Evolutionary conservation across 805 yeast species (phyloP).

Genomic region (Monosporozyma servazzii): DNA sequence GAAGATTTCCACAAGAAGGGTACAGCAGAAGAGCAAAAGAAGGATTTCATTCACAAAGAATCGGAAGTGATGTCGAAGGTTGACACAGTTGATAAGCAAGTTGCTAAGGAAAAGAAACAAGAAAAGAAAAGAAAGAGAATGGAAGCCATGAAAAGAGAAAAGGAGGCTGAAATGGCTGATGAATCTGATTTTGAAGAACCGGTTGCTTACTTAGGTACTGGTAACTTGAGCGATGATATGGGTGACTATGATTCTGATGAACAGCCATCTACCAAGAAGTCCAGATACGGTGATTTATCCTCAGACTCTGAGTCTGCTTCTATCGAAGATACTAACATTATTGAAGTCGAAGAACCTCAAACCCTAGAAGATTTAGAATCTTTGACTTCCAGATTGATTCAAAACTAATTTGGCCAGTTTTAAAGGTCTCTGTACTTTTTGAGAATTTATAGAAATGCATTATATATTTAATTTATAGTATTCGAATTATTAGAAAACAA

Average conservation of each 20-base stretch:
- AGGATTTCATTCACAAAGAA: slow-evolving; percentile 58
- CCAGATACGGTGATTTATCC: slow-evolving; percentile 3
- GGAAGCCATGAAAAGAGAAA: slow-evolving; percentile 56
- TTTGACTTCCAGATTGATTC: slow-evolving; percentile 46
- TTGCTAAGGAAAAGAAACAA: slow-evolving; percentile 66
- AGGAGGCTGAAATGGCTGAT: slow-evolving; percentile 30
- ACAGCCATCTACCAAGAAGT: slow-evolving; percentile 22
- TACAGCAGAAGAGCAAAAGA: slow-evolving; percentile 59
- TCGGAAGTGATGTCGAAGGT: slow-evolving; percentile 55
- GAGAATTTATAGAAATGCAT: slow-evolving; percentile 1
- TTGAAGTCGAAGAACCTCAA: slow-evolving; percentile 81
- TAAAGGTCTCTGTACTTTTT: neutral
- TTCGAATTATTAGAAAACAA: neutral
- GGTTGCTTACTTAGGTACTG: slow-evolving; percentile 28
- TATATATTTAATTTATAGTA: neutral
- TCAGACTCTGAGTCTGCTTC: slow-evolving; percentile 16
- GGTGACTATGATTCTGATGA: slow-evolving; percentile 22
- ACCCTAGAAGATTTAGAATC: slow-evolving; percentile 92
- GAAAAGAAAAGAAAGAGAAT: slow-evolving; percentile 86
- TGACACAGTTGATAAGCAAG: slow-evolving; percentile 68
- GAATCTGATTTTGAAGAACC: slow-evolving; percentile 20
- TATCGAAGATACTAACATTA: slow-evolving; percentile 33
- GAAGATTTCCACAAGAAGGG: slow-evolving; percentile 70
- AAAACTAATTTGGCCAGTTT: neutral
- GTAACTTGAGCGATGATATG: slow-evolving; percentile 36